Conservation (phyloP, 2,329 filamentous ascomycete genomes). For the Cercospora brassicicola region DNA sequence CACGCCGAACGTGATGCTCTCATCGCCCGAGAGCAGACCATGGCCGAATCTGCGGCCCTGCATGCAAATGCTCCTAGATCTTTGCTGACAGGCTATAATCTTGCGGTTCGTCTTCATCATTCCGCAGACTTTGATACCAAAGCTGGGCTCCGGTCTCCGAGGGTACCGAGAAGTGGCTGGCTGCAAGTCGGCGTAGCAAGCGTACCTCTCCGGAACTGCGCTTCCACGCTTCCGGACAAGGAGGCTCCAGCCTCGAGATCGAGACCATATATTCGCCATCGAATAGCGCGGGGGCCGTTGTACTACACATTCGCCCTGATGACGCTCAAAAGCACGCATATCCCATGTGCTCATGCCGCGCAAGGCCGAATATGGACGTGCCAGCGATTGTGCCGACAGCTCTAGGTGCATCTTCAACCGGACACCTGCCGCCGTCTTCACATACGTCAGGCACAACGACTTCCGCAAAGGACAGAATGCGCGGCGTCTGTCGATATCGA, state of each 20-base stretch:
- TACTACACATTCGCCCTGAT: neutral
- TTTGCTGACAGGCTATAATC: neutral
- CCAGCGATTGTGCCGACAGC: neutral
- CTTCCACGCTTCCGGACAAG: conserved; percentile 7
- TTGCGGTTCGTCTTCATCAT: conserved; percentile 5
- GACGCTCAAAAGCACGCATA: neutral
- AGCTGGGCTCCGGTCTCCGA: neutral
- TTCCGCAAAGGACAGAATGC: neutral
- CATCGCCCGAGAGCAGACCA: neutral
- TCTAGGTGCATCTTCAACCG: neutral
- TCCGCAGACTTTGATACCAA: conserved; percentile 2
- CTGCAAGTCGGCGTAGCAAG: neutral
- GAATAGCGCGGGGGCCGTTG: neutral
- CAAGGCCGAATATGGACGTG: neutral
- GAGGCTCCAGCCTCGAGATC: neutral
- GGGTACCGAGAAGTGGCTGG: neutral
- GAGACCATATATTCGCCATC: conserved; percentile 6
- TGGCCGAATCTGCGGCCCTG: neutral
- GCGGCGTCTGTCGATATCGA: neutral
- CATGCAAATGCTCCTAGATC: neutral
- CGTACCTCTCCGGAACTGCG: conserved; percentile 5
- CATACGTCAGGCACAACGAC: neutral
- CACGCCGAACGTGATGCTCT: neutral
- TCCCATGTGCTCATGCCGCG: neutral
- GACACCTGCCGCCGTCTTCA: neutral